Conservation (phyloP, 2,329 filamentous ascomycete genomes). For the Harringtonia lauricola region DNA sequence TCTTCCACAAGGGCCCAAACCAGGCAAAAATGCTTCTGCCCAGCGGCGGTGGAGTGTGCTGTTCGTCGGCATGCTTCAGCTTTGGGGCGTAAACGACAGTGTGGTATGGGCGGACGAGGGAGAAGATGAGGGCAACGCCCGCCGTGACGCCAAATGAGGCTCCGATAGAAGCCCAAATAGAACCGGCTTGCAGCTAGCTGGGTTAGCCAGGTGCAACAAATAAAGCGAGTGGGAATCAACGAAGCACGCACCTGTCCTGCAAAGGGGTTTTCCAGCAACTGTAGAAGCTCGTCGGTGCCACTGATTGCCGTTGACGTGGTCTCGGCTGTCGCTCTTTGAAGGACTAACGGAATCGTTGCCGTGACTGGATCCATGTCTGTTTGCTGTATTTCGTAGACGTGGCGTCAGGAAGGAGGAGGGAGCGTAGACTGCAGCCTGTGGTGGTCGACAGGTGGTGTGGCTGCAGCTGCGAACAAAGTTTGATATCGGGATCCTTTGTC, state of each 20-base stretch:
- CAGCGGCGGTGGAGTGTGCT: conserved; percentile 77
- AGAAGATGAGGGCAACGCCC: conserved; percentile 71
- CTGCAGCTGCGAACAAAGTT: no score
- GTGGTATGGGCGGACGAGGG: conserved; percentile 81
- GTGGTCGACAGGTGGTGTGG: no score
- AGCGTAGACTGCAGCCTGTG: no score
- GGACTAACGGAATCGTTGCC: conserved; percentile 5
- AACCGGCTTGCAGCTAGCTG: conserved; percentile 36
- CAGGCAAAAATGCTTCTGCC: conserved; percentile 83
- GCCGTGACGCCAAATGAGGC: conserved; percentile 68
- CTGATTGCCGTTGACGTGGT: conserved; percentile 10
- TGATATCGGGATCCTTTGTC: no score
- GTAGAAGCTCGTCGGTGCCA: conserved; percentile 31
- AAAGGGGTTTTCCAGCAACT: conserved; percentile 38
- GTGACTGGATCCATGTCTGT: conserved; percentile 10
- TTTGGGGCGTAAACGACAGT: conserved; percentile 90
- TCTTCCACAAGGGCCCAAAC: conserved; percentile 67
- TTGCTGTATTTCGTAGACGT: neutral
- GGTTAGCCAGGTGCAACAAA: neutral
- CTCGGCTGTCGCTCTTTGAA: conserved; percentile 3
- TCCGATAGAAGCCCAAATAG: conserved; percentile 68
- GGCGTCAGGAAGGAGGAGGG: neutral
- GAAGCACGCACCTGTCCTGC: conserved; percentile 25
- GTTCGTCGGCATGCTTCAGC: conserved; percentile 82
- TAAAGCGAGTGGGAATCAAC: neutral